phyloP scores from a whole-genome alignment of 2,329 filamentous ascomycete species.

The Talaromyces pinophilus region DNA sequence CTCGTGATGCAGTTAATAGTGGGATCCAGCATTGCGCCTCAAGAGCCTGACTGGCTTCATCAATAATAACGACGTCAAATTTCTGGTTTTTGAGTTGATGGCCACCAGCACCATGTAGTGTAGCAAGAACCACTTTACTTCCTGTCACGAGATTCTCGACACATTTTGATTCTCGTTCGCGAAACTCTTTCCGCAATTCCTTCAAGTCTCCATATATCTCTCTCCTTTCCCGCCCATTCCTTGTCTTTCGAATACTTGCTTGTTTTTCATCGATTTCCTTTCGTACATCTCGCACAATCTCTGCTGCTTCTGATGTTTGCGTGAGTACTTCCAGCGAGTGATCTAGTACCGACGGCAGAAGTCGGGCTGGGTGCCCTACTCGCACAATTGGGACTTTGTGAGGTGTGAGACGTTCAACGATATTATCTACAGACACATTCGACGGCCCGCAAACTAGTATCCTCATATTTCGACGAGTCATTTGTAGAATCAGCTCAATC shows the following conservation, averaged over 20 bases:
- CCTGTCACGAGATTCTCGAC: conserved; percentile 71
- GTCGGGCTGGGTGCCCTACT: conserved; percentile 85
- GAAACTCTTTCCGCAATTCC: conserved; percentile 82
- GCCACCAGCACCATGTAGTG: conserved; percentile 87
- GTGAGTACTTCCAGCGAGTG: conserved; percentile 92
- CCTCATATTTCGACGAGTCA: conserved; percentile 70
- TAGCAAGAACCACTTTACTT: conserved; percentile 88
- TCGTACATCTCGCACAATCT: conserved; percentile 85
- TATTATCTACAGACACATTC: conserved; percentile 97
- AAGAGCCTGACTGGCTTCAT: conserved; percentile 92
- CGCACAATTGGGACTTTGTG: conserved; percentile 85
- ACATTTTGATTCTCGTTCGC: conserved; percentile 79
- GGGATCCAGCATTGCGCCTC: conserved; percentile 98
- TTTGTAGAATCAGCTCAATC: conserved; percentile 91
- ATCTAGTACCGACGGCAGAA: conserved; percentile 82
- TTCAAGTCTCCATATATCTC: conserved; percentile 84
- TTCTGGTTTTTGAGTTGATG: conserved; percentile 74
- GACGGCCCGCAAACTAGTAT: conserved; percentile 94
- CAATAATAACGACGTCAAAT: conserved; percentile 93
- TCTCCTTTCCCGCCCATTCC: conserved; percentile 73
- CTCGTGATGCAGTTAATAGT: conserved; percentile 74
- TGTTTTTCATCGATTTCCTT: conserved; percentile 93
- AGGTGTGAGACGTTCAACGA: conserved; percentile 84
- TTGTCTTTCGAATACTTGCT: conserved; percentile 82
- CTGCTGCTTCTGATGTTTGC: conserved; percentile 83